Evolutionary conservation across 306 rosid species (phyloP).

Genomic region (Herpetospermum pedunculosum): DNA sequence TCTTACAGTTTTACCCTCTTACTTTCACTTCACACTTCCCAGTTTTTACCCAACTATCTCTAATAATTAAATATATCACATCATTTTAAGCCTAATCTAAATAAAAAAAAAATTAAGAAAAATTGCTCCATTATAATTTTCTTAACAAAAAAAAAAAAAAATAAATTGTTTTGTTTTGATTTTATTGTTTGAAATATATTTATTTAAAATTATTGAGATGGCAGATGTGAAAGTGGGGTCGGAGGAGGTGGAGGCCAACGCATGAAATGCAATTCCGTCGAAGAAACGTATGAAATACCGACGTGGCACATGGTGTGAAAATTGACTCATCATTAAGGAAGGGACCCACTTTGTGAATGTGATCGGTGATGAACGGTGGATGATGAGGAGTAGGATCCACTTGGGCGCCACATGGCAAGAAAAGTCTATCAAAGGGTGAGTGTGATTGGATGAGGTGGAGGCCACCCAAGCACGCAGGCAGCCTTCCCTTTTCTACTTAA

Average conservation of each 20-base stretch:
- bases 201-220: background rate
- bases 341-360: background rate
- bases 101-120: no score
- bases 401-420: slow-evolving; percentile 1
- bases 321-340: background rate
- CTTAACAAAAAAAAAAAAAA: no score
- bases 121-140: no score
- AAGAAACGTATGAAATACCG: slow-evolving; percentile 18
- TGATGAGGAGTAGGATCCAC: background rate
- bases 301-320: slow-evolving; percentile 21
- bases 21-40: background rate
- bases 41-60: background rate
- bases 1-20: background rate
- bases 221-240: background rate
- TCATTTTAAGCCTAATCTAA: no score
- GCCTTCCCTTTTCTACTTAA: background rate
- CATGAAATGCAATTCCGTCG: slow-evolving; percentile 15
- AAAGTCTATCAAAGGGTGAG: background rate
- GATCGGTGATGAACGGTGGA: background rate
- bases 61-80: no score
- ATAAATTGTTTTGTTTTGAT: no score
- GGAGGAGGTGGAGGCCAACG: background rate
- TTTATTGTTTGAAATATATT: no score
- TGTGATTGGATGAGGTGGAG: background rate
- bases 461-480: background rate